phyloP scores from a whole-genome alignment of 75 land plant genomes.

The Isoetes taiwanensis region DNA sequence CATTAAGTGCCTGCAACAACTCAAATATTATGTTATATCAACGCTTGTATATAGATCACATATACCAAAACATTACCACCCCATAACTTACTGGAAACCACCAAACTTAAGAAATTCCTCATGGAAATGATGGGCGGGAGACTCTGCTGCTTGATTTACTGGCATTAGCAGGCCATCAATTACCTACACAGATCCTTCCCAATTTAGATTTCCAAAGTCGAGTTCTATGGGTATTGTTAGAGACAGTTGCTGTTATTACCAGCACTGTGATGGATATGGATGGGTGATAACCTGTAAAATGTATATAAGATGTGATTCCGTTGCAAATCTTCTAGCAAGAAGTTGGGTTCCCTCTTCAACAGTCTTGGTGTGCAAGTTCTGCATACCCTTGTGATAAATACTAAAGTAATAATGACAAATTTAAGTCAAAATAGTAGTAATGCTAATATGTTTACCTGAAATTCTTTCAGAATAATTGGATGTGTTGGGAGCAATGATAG shows the following conservation, averaged over 20 bases:
- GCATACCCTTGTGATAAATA: slow-evolving; percentile 2
- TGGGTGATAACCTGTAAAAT: slow-evolving; percentile 19
- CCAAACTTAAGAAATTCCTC: slow-evolving; percentile 18
- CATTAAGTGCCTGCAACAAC: slow-evolving; percentile 13
- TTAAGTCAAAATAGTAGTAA: background rate
- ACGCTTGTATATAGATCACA: background rate
- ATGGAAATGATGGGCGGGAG: slow-evolving; percentile 10
- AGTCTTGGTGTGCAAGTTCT: slow-evolving; percentile 9
- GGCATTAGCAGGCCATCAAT: slow-evolving; percentile 22
- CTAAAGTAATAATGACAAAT: background rate
- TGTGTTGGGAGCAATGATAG: slow-evolving; percentile 27
- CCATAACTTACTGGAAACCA: slow-evolving; percentile 17
- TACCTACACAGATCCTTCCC: slow-evolving; percentile 1
- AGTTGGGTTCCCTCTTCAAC: slow-evolving; percentile 5
- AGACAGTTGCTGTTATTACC: background rate
- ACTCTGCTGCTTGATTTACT: slow-evolving; percentile 11
- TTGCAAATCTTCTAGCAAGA: slow-evolving; percentile 10
- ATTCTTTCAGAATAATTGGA: slow-evolving; percentile 12
- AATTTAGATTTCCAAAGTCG: background rate
- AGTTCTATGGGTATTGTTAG: too few species aligned
- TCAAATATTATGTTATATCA: background rate
- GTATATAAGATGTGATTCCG: slow-evolving; percentile 17
- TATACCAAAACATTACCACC: background rate
- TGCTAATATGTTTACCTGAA: slow-evolving; percentile 11
- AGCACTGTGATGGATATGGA: background rate